Base-by-base conservation (phyloP, 2,329 filamentous ascomycete species). In the Pezicula carpinea region DNA sequence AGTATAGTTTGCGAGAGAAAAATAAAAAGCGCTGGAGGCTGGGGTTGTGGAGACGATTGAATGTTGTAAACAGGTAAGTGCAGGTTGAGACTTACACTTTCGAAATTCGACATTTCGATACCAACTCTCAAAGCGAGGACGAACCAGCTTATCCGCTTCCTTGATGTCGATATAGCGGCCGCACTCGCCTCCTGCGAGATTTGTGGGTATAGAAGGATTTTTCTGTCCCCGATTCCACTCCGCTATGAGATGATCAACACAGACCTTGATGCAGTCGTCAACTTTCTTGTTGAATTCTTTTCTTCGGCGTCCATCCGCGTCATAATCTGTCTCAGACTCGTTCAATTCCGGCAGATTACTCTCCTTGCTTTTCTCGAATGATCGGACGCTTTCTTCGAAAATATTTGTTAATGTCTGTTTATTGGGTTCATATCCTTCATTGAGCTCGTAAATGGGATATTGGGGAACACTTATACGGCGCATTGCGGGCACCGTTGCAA, bases 401-500 rank as follows among this genome's bases (percentile, higher is more conserved):
- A 48, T 14, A n/a, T 10, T 26, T 10, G 40, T 17, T 11, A 53
- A 15, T 11, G 5, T 34, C 10, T 23, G 1, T 11, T 38, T 34
- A 6, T 29, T 13, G 10, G 48, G 47, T 17, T 15, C 8, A 44
- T 49, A 50, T 2, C 52, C 56, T 18, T 58, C 40, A 2, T 19
- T 23, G n/a, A 62, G 45, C 6, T 44, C 6, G 40, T 55, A 59
- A 4, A 6, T 13, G 4, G 33, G 1, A 26, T 47, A 32, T 1
- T 40, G 5, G 15, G 56, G 58, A 11, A 34, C n/a, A 4, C 36
- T 18, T 13, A 44, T 17, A 17, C 2, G 5, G 13, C 48, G 49
- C n/a, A 64, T 45, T 22, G 34, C 29, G 3, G 54, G 49, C 2
- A 55, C 45, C 8, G 56, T 60, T 14, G 61, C 57, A 41, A 66